Evolutionary conservation across 2,329 filamentous ascomycete species (phyloP).

Genomic region (Aureobasidium sp.): DNA sequence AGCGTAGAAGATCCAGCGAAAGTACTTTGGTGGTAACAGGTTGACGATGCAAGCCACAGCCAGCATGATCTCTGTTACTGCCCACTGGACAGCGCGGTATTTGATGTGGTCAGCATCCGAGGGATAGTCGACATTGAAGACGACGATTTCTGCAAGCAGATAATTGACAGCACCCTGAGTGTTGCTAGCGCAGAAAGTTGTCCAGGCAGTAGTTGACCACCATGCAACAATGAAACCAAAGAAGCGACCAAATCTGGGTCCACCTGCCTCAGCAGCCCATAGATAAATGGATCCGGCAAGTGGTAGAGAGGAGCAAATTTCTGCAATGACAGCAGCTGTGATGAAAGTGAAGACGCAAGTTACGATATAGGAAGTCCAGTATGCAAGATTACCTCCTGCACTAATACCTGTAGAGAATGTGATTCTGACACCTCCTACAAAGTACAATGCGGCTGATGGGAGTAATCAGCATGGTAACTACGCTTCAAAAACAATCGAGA

Average conservation of each 20-base stretch:
- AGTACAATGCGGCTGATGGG: slow-evolving; percentile 51
- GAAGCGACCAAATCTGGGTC: slow-evolving; percentile 47
- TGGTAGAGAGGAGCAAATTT: slow-evolving; percentile 54
- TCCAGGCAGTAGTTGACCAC: slow-evolving; percentile 59
- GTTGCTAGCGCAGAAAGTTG: slow-evolving; percentile 37
- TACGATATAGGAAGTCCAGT: slow-evolving; percentile 54
- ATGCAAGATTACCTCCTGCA: slow-evolving; percentile 53
- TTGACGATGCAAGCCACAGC: slow-evolving; percentile 36
- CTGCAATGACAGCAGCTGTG: slow-evolving; percentile 53
- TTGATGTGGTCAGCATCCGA: slow-evolving; percentile 47
- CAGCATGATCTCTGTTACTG: slow-evolving; percentile 41
- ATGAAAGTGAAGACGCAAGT: slow-evolving; percentile 56
- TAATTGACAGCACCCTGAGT: slow-evolving; percentile 35
- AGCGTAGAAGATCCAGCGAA: slow-evolving; percentile 46
- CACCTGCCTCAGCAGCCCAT: slow-evolving; percentile 54
- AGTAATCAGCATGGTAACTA: slow-evolving; percentile 45
- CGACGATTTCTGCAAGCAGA: slow-evolving; percentile 45
- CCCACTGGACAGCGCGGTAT: slow-evolving; percentile 56
- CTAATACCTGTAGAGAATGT: slow-evolving; percentile 56
- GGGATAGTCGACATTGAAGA: slow-evolving; percentile 48
- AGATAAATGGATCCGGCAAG: slow-evolving; percentile 55
- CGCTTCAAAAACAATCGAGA: slow-evolving; percentile 20
- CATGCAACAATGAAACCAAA: slow-evolving; percentile 57
- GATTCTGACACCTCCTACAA: slow-evolving; percentile 52
- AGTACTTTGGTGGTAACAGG: slow-evolving; percentile 34